A percentile compares a stretch with the other conserved stretches of the same genome.
These are phyloP conservation scores for sweet orange (Citrus sinensis) DNA, from an alignment of 345 rosid species.

Conservation along the genomic window DVS_A1.0 CM039161.1:24710501-24711000, in stretches of 20 bases:
- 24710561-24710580: slow-evolving; percentile 2
- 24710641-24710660: slow-evolving; percentile 30
- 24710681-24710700: background rate
- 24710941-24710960: too few relatives aligned
- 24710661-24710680: background rate
- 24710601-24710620: slow-evolving; percentile 27
- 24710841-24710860: slow-evolving; percentile 14
- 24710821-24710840: background rate
- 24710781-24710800: background rate
- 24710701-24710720: slow-evolving; percentile 23
- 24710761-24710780: slow-evolving; percentile 18
- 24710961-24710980: too few relatives aligned
- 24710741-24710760: slow-evolving; percentile 9
- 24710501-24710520: slow-evolving; percentile 1
- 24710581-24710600: slow-evolving; percentile 16
- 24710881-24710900: background rate
- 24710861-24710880: slow-evolving; percentile 29
- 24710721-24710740: slow-evolving; percentile 6
- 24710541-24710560: slow-evolving; percentile 1
- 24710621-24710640: slow-evolving; percentile 32
- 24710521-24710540: background rate
- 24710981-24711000: too few relatives aligned
- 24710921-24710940: background rate
- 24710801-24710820: slow-evolving; percentile 20
- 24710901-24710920: too few relatives aligned